These are phyloP conservation scores for Calocybe cyanea DNA, from an alignment of 768 basidiomycete species.

Conservation along the genomic window DNA sequence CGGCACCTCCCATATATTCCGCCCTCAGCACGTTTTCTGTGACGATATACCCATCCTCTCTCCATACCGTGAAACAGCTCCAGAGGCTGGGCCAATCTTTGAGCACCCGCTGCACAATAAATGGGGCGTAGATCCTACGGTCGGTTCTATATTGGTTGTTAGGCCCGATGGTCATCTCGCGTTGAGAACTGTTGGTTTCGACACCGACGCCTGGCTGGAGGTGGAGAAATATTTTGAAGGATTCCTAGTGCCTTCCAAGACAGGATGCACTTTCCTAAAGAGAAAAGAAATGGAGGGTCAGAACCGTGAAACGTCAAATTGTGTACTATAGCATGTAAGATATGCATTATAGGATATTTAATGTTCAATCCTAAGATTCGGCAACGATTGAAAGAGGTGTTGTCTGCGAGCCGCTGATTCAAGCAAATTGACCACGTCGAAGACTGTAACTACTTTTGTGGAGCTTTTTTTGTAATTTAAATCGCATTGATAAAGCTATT, in stretches of 20 bases:
- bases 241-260: constrained; percentile 6
- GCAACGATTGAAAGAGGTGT: no score
- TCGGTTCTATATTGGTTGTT: constrained; percentile 13
- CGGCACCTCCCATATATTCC: constrained; percentile 10
- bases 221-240: constrained; percentile 13
- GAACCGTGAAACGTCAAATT: not conserved
- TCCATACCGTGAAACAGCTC: constrained; percentile 13
- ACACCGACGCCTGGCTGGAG: constrained; percentile 10
- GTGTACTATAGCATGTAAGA: constrained; percentile 1
- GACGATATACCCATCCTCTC: constrained; percentile 15
- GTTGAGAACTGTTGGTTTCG: constrained; percentile 11
- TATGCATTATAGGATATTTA: no score
- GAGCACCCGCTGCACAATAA: constrained; percentile 16
- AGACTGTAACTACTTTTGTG: no score
- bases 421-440: no score
- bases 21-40: constrained; percentile 14
- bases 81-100: constrained; percentile 13
- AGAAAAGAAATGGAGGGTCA: not conserved
- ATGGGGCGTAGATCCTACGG: constrained; percentile 12
- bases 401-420: no score
- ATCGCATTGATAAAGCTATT: not conserved
- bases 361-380: no score
- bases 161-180: constrained; percentile 14
- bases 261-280: not conserved
- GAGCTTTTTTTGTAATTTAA: not conserved